Evolutionary conservation across 2,329 filamentous ascomycete genomes (phyloP), one percentile per base, ranked within the genome.

Genomic region (Colletotrichum chlorophyti): DNA sequence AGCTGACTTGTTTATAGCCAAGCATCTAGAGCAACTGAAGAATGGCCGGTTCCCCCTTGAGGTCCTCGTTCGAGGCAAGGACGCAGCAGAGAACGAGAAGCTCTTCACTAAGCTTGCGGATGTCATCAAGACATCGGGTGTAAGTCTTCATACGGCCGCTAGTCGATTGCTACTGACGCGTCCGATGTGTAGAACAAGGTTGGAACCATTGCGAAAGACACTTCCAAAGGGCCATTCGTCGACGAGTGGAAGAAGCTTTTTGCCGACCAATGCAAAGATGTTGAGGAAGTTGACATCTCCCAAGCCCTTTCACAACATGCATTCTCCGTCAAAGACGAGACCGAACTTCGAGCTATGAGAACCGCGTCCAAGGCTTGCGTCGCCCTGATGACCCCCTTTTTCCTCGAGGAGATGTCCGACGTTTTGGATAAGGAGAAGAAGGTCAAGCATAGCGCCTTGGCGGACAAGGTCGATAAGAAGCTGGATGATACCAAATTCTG

Each of bases 361-460:
- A 96, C 94, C 65, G 93, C 94, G 5, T 95, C 95, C 53, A 91
- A 95, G 70, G 94, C 95, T 42, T 97, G 93, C 66, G 94, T 96
- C 64, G 93, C 93, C 58, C 81, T 98, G 60, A 96, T 98, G 88
- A 92, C 92, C 47, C 92, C 94, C 59, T 99, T 95, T 75, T 98
- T 98, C 73, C 88, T 99, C 64, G 95, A 99, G 70, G 93, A 97
- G 73, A 98, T 99, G 93, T 97, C 94, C 47, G 90, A 91, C 66
- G 90, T 98, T 49, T 86, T 99, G 60, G 95, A 99, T 70, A 90
- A 93, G 65, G 96, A 98, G 74, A 97, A 97, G 81, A 97, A 97
- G 72, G 92, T 98, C 70, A 95, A 93, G 63, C 95, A 99, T 76
- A 91, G 89, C 64, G 83, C 84, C 2, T 83, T 99, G 7, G 88